Conservation (phyloP, 2,329 filamentous ascomycete genomes). For the Colletotrichum sp. region DNA sequence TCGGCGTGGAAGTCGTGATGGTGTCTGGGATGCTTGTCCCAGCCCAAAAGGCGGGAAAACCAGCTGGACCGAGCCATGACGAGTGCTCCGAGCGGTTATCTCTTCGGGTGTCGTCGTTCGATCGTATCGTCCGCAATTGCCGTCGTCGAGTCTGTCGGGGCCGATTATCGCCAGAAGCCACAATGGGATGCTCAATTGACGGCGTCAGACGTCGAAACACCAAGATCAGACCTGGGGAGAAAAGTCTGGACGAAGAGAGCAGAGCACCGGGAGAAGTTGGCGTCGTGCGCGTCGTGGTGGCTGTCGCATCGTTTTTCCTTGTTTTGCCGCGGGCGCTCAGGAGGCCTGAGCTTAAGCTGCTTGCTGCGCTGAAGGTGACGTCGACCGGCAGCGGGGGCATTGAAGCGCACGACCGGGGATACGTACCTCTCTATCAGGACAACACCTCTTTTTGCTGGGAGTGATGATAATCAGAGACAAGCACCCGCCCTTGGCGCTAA, state of each 20-base stretch:
- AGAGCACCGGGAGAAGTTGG: neutral
- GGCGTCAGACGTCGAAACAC: neutral
- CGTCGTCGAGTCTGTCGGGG: neutral
- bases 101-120: neutral
- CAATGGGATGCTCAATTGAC: neutral
- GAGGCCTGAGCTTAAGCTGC: neutral
- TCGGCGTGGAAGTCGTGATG: slow-evolving; percentile 34
- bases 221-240: neutral
- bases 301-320: slow-evolving; percentile 3
- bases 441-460: accelerated
- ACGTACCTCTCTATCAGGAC: neutral
- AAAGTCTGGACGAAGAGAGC: neutral
- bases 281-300: neutral
- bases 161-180: neutral
- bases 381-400: slow-evolving; percentile 3
- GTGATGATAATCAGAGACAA: neutral
- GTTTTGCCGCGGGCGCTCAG: neutral
- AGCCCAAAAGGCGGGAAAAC: slow-evolving; percentile 35
- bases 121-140: neutral
- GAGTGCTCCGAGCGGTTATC: neutral
- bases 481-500: neutral
- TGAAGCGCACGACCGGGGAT: neutral
- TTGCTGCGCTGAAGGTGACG: slow-evolving; percentile 7
- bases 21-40: slow-evolving; percentile 35
- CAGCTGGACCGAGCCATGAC: slow-evolving; percentile 35